Percentiles rank a stretch among this genome's conserved stretches.
These are phyloP conservation scores for Chernovozyma aurita DNA, from an alignment of 1,139 yeast species.

Conservation along the genomic window DNA sequence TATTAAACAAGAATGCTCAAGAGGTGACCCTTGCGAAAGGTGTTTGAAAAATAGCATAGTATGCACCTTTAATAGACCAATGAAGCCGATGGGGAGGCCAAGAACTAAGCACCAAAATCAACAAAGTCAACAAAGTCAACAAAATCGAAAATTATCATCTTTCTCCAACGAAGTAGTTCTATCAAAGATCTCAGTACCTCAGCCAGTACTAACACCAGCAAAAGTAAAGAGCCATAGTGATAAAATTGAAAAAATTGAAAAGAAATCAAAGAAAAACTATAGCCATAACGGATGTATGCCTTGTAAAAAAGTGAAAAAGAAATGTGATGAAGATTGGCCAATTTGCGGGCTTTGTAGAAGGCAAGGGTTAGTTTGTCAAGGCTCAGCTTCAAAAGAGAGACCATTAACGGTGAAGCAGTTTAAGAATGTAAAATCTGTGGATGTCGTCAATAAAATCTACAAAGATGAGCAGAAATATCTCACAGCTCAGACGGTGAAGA, in stretches of 20 bases:
- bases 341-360: conserved; percentile 48
- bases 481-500: neutral
- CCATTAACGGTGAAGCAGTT: neutral
- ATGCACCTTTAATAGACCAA: conserved; percentile 12
- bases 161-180: no score
- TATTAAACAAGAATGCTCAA: conserved; percentile 14
- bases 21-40: conserved; percentile 10
- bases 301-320: conserved; percentile 57
- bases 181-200: no score
- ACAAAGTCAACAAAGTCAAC: neutral
- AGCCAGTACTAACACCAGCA: no score
- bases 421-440: neutral
- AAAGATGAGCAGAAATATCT: neutral
- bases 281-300: conserved; percentile 54
- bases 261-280: conserved; percentile 4
- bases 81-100: conserved; percentile 14
- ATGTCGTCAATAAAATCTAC: neutral
- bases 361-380: conserved; percentile 36
- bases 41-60: conserved; percentile 7
- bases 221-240: neutral
- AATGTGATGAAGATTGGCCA: conserved; percentile 59
- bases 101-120: conserved; percentile 2
- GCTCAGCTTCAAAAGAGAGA: conserved; percentile 2
- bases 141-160: neutral
- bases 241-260: no score